phyloP scores from a whole-genome alignment of 1,284 basidiomycete species.

The Tremellales sp. region DNA sequence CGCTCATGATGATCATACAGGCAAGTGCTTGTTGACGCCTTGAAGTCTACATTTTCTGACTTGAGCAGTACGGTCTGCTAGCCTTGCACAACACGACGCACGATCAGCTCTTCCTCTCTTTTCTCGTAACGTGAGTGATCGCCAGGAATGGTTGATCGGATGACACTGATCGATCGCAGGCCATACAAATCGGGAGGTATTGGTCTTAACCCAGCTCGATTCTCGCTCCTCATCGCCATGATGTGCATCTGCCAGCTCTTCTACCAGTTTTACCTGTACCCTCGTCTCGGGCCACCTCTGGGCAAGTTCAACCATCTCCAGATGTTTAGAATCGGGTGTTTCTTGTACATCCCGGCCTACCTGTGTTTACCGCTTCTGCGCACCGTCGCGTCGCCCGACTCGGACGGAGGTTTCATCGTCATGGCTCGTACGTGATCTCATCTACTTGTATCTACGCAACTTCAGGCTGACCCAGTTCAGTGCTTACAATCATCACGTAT shows the following conservation, averaged over 20 bases:
- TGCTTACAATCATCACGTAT: too few relatives aligned
- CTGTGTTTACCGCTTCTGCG: constrained; percentile 45
- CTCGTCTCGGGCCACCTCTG: constrained; percentile 47
- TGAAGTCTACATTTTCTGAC: neutral
- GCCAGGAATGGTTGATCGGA: neutral
- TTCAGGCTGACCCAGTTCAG: neutral
- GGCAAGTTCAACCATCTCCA: constrained; percentile 47
- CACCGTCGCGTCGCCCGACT: constrained; percentile 37
- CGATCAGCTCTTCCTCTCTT: constrained; percentile 48
- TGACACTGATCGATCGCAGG: constrained; percentile 18
- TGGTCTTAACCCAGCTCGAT: constrained; percentile 47
- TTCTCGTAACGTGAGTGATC: constrained; percentile 44
- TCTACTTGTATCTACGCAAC: neutral
- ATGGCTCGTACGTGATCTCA: constrained; percentile 39
- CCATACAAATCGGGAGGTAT: constrained; percentile 47
- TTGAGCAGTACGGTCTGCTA: constrained; percentile 45
- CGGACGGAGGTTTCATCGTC: constrained; percentile 43
- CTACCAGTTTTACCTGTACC: constrained; percentile 50
- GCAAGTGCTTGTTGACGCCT: constrained; percentile 10
- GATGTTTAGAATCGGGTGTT: constrained; percentile 48
- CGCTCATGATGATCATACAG: constrained; percentile 44
- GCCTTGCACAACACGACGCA: constrained; percentile 48
- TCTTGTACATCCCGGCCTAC: constrained; percentile 47
- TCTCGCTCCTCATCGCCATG: constrained; percentile 48
- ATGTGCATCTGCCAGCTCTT: constrained; percentile 50